A percentile compares a stretch with the other conserved stretches of the same genome.
These are phyloP conservation scores for Plantago coronopus DNA, from an alignment of 305 asterid species.

Conservation along the genomic window DNA sequence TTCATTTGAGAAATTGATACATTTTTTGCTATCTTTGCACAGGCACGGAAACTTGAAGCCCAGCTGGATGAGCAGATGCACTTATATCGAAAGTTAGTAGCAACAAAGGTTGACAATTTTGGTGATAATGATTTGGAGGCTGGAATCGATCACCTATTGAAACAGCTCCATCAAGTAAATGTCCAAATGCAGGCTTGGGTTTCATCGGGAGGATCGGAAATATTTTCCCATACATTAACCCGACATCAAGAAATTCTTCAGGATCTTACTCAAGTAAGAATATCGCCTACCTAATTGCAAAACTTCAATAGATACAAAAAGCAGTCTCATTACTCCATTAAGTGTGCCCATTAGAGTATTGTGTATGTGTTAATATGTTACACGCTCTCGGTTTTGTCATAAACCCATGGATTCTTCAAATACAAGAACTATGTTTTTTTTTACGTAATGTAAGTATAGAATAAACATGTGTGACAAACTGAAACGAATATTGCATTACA, in stretches of 20 bases:
- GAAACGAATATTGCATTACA: background rate
- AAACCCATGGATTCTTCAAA: background rate
- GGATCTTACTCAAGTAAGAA: slow-evolving; percentile 82
- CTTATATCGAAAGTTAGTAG: slow-evolving; percentile 67
- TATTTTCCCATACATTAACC: slow-evolving; percentile 87
- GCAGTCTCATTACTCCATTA: background rate
- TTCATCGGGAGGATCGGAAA: slow-evolving; percentile 97
- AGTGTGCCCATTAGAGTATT: slow-evolving; percentile 6
- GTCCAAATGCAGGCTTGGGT: slow-evolving; percentile 97
- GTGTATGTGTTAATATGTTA: background rate
- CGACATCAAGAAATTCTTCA: slow-evolving; percentile 96
- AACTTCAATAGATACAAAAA: slow-evolving; percentile 9
- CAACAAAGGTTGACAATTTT: slow-evolving; percentile 53
- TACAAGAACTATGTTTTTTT: background rate
- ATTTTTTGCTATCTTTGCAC: slow-evolving; percentile 13
- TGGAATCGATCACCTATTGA: slow-evolving; percentile 72
- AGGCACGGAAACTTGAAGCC: slow-evolving; percentile 93
- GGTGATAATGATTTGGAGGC: slow-evolving; percentile 66
- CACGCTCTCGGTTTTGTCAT: background rate
- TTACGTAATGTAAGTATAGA: background rate
- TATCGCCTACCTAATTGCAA: slow-evolving; percentile 6
- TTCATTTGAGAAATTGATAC: background rate
- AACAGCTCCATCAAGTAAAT: slow-evolving; percentile 81
- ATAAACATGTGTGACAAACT: background rate
- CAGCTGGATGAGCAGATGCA: slow-evolving; percentile 97